A percentile compares a stretch with the other conserved stretches of the same genome.
Conservation (phyloP, 1,284 basidiomycete genomes). For the Ustilago hordei region DNA sequence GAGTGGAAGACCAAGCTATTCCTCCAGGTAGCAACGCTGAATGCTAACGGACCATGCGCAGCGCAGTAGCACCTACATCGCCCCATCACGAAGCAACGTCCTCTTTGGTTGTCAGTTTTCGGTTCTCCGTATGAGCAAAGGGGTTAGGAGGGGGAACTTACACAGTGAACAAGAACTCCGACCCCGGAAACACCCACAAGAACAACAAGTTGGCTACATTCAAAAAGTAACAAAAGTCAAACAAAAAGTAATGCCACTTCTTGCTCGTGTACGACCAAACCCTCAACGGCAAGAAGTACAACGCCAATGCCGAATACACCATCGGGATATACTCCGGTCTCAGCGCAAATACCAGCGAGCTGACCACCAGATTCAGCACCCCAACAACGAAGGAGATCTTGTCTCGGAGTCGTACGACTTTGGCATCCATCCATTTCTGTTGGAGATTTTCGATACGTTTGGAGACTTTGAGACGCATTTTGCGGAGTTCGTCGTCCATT, state of each 20-base stretch:
- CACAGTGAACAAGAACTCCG: constrained; percentile 58
- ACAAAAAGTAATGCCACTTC: constrained; percentile 80
- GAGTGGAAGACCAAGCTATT: constrained; percentile 88
- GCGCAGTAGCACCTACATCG: constrained; percentile 53
- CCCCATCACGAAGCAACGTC: not conserved
- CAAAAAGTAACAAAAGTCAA: constrained; percentile 77
- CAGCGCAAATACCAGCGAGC: constrained; percentile 82
- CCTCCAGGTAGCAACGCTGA: constrained; percentile 94
- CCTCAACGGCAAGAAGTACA: constrained; percentile 83
- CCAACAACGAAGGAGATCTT: constrained; percentile 85
- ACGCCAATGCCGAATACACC: constrained; percentile 79
- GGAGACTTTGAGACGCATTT: constrained; percentile 81
- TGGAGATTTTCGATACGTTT: constrained; percentile 79
- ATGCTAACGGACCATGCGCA: constrained; percentile 79
- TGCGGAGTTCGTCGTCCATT: constrained; percentile 84
- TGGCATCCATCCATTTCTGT: constrained; percentile 85
- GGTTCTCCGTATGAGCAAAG: not conserved
- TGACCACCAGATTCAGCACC: constrained; percentile 73
- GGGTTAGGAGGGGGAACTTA: constrained; percentile 1
- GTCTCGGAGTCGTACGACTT: constrained; percentile 78
- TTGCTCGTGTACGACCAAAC: constrained; percentile 73
- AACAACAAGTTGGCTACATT: constrained; percentile 79
- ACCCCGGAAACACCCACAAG: constrained; percentile 58
- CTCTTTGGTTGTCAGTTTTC: not conserved
- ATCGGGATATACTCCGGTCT: constrained; percentile 81